Conservation (phyloP, 495 filamentous ascomycete species). For the Cercophora samala region DNA sequence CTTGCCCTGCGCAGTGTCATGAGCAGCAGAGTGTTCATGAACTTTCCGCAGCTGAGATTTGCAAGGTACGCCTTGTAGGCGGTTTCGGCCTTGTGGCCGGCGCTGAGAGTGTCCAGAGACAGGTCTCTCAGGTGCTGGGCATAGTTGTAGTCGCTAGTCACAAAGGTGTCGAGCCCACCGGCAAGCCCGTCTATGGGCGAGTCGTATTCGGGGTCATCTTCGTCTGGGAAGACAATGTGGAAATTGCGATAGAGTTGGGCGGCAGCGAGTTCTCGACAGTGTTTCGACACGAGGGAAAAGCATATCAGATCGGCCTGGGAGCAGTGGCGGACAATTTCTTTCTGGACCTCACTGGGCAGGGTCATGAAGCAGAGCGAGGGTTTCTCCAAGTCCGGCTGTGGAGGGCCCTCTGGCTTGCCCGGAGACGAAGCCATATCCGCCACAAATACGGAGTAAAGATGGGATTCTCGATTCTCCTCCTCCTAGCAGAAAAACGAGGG, state of each 20-base stretch:
- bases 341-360: slow-evolving; percentile 51
- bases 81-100: slow-evolving; percentile 43
- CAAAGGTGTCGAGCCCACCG: slow-evolving; percentile 56
- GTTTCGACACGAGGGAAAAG: slow-evolving; percentile 52
- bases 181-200: slow-evolving; percentile 51
- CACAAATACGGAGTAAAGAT: too few relatives aligned
- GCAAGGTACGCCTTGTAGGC: slow-evolving; percentile 48
- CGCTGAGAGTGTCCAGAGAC: slow-evolving; percentile 47
- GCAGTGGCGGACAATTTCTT: slow-evolving; percentile 50
- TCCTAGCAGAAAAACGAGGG: neutral
- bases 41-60: slow-evolving; percentile 53
- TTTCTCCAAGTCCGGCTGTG: slow-evolving; percentile 13
- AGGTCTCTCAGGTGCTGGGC: slow-evolving; percentile 52
- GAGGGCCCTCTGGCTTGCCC: slow-evolving; percentile 21
- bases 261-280: slow-evolving; percentile 55
- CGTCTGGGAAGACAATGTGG: slow-evolving; percentile 54
- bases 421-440: slow-evolving; percentile 4
- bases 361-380: slow-evolving; percentile 34
- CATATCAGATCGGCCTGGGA: slow-evolving; percentile 47
- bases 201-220: slow-evolving; percentile 47
- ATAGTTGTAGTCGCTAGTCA: slow-evolving; percentile 59
- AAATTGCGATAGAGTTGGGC: slow-evolving; percentile 57
- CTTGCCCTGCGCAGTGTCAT: slow-evolving; percentile 51
- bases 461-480: neutral
- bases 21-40: slow-evolving; percentile 59